Conservation (phyloP, 371 early-diverging fungal genomes). For the Mucor mucedo region DNA sequence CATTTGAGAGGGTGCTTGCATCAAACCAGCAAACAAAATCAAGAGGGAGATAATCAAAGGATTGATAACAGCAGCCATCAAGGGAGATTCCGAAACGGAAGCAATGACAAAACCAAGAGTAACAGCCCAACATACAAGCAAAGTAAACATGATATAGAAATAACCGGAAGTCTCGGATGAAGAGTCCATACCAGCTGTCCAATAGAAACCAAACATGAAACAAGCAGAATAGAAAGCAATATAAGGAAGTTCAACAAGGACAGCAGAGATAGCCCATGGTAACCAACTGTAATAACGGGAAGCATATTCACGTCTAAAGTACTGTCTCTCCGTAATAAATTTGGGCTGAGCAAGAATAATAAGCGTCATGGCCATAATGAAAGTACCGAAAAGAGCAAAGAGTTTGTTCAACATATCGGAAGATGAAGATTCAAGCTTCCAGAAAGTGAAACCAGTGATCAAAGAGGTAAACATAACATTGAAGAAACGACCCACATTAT, state of each 20-base stretch:
- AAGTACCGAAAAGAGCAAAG: conserved; percentile 74
- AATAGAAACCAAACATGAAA: conserved; percentile 73
- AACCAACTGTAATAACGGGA: conserved; percentile 76
- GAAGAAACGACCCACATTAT: conserved; percentile 69
- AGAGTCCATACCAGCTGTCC: conserved; percentile 67
- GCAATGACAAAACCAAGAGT: conserved; percentile 67
- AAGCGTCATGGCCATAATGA: conserved; percentile 67
- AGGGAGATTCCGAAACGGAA: conserved; percentile 54
- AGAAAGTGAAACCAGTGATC: conserved; percentile 78
- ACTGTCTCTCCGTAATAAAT: conserved; percentile 70
- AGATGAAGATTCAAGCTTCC: conserved; percentile 58
- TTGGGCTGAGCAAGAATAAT: conserved; percentile 79
- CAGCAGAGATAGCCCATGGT: conserved; percentile 61
- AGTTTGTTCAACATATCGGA: conserved; percentile 72
- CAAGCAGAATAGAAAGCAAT: conserved; percentile 54
- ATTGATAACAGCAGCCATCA: conserved; percentile 73
- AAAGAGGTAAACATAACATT: conserved; percentile 59
- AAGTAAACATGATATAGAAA: conserved; percentile 65
- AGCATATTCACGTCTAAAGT: conserved; percentile 75
- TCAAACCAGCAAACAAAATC: conserved; percentile 75
- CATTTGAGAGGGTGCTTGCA: conserved; percentile 70
- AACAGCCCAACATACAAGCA: conserved; percentile 67
- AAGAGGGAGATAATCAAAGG: conserved; percentile 74
- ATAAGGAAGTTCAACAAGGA: conserved; percentile 68
- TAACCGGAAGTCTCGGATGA: conserved; percentile 56